phyloP scores from a whole-genome alignment of 257 asterid species.

The Henckelia pumila region DNA sequence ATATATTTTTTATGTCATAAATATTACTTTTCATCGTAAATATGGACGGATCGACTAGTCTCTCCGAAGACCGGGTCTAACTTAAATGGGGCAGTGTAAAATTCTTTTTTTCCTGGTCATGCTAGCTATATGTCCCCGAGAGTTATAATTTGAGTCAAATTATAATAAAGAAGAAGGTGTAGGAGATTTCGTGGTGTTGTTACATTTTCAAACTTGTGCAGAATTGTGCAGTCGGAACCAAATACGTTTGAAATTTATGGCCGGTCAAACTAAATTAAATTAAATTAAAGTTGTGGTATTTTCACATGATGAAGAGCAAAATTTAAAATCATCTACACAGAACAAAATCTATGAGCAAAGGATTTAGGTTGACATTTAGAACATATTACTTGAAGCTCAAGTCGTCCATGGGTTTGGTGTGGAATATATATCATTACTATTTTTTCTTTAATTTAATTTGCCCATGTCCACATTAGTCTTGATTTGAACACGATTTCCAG shows the following conservation, averaged over 20 bases:
- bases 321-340: not conserved
- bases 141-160: too few relatives aligned
- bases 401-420: not conserved
- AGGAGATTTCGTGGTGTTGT: not conserved
- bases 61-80: too few relatives aligned
- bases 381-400: not conserved
- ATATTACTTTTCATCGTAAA: too few relatives aligned
- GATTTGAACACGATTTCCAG: not conserved
- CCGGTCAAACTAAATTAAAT: not conserved
- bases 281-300: too few relatives aligned
- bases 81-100: too few relatives aligned
- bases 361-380: not conserved
- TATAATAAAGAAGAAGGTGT: too few relatives aligned
- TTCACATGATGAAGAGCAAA: not conserved
- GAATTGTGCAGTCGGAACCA: not conserved
- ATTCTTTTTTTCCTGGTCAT: too few relatives aligned
- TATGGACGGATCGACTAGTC: too few relatives aligned
- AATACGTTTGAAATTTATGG: not conserved
- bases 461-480: not conserved
- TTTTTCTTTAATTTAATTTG: too few relatives aligned
- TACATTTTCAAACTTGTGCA: not conserved
- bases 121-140: too few relatives aligned
- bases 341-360: not conserved
- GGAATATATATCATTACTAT: too few relatives aligned
- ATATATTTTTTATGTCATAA: too few relatives aligned